Conservation (phyloP, 352 stramenopile species). For the Phytophthora syringae region DNA sequence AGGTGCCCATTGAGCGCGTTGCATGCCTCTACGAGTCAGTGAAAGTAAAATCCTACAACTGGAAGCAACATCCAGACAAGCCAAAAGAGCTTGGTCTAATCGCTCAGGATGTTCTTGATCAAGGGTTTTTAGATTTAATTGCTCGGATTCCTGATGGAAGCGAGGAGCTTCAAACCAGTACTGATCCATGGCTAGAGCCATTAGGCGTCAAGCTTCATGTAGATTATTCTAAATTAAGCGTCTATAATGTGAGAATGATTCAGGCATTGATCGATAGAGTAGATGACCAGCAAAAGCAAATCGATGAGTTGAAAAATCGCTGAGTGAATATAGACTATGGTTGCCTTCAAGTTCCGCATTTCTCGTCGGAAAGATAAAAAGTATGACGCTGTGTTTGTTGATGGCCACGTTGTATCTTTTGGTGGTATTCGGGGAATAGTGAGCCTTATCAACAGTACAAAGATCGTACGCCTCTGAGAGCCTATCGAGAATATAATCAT, state of each 20-base stretch:
- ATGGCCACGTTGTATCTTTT: constrained; percentile 16
- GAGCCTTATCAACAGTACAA: constrained; percentile 5
- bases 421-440: constrained; percentile 4
- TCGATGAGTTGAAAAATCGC: constrained; percentile 9
- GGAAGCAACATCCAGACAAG: too few species aligned
- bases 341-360: constrained; percentile 9
- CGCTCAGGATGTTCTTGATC: too few species aligned
- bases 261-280: not conserved
- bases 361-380: constrained; percentile 6
- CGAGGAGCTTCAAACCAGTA: too few species aligned
- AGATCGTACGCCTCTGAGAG: not conserved
- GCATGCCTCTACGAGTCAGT: constrained; percentile 11
- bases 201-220: too few species aligned
- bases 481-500: not conserved
- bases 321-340: constrained; percentile 13
- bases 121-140: too few species aligned
- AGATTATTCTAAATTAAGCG: too few species aligned
- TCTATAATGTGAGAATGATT: constrained; percentile 20
- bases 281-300: constrained; percentile 1
- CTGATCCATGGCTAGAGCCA: too few species aligned
- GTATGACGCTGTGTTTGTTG: constrained; percentile 15
- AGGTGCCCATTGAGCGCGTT: constrained; percentile 4
- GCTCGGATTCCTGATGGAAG: too few species aligned
- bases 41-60: constrained; percentile 14
- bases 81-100: too few species aligned